Percentiles rank a stretch among this genome's conserved stretches.
These are phyloP conservation scores for Pyrus pyrifolia DNA, from an alignment of 306 rosid genomes.

Conservation along the genomic window DNA sequence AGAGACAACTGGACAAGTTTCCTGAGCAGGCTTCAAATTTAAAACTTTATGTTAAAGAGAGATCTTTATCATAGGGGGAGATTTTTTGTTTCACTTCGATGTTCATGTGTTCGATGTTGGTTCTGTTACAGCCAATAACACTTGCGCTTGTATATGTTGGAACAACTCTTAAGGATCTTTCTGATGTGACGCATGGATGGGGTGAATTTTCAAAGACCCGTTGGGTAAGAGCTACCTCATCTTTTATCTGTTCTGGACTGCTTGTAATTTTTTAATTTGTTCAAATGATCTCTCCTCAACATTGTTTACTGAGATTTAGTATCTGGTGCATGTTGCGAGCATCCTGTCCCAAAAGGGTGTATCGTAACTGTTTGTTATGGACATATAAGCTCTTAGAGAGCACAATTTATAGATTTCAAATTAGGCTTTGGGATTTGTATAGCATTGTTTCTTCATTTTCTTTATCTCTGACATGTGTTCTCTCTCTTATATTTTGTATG, in stretches of 20 bases:
- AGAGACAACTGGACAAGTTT: not conserved
- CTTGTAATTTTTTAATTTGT: not conserved
- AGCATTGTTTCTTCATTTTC: not conserved
- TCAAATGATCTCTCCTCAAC: not conserved
- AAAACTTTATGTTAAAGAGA: not conserved
- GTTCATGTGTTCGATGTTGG: conserved; percentile 13
- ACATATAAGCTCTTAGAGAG: conserved; percentile 4
- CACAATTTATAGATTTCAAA: conserved; percentile 9
- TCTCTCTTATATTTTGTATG: conserved; percentile 32
- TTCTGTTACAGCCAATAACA: conserved; percentile 77
- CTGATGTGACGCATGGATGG: conserved; percentile 97
- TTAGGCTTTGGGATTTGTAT: not conserved
- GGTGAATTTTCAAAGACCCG: conserved; percentile 72
- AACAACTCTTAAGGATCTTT: conserved; percentile 93
- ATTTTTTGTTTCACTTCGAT: conserved; percentile 6
- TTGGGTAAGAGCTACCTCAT: conserved; percentile 54
- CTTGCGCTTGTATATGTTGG: conserved; percentile 79
- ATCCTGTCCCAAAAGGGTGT: not conserved
- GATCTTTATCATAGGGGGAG: not conserved
- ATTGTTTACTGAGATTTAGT: not conserved
- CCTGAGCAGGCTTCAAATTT: not conserved
- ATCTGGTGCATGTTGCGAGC: not conserved
- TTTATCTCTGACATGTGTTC: conserved; percentile 7
- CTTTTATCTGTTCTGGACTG: not conserved
- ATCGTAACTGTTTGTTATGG: not conserved